Conservation (phyloP, 1,139 yeast species). For the Geotrichum aggregatum region DNA sequence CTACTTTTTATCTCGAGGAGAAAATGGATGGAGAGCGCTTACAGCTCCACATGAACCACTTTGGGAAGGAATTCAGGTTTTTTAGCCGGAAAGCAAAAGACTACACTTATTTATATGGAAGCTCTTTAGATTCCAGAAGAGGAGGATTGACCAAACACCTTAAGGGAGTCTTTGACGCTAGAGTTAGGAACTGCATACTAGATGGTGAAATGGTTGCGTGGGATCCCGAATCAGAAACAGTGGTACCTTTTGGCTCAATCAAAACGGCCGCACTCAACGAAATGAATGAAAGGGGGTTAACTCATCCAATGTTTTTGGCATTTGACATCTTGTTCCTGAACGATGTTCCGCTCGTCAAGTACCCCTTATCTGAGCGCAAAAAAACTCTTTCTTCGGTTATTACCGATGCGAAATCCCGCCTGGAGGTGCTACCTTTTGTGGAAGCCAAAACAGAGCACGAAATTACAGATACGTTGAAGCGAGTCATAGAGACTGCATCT, state of each 20-base stretch:
- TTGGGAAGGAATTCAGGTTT: conserved; percentile 49
- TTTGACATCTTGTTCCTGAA: conserved; percentile 73
- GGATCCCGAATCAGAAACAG: conserved; percentile 56
- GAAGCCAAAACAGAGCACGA: conserved; percentile 43
- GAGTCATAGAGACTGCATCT: conserved; percentile 55
- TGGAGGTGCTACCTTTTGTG: conserved; percentile 54
- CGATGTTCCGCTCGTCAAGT: conserved; percentile 54
- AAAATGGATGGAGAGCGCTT: conserved; percentile 93
- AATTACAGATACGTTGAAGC: conserved; percentile 53
- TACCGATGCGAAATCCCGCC: conserved; percentile 39
- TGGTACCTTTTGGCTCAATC: conserved; percentile 76
- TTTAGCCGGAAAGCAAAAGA: conserved; percentile 69
- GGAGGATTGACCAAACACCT: conserved; percentile 64
- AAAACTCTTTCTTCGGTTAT: conserved; percentile 48
- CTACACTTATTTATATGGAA: conserved; percentile 71
- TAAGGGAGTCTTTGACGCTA: conserved; percentile 43
- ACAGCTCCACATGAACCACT: conserved; percentile 56
- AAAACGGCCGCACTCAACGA: conserved; percentile 60
- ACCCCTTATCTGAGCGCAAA: conserved; percentile 56
- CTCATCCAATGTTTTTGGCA: conserved; percentile 58
- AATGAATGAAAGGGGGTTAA: conserved; percentile 26
- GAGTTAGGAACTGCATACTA: conserved; percentile 49
- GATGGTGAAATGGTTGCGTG: conserved; percentile 96
- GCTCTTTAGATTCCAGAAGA: conserved; percentile 42
- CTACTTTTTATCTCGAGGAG: conserved; percentile 68